Evolutionary conservation across 208 protist species (phyloP), one percentile per base, ranked within the genome.

Genomic region (Trypanosoma mega): DNA sequence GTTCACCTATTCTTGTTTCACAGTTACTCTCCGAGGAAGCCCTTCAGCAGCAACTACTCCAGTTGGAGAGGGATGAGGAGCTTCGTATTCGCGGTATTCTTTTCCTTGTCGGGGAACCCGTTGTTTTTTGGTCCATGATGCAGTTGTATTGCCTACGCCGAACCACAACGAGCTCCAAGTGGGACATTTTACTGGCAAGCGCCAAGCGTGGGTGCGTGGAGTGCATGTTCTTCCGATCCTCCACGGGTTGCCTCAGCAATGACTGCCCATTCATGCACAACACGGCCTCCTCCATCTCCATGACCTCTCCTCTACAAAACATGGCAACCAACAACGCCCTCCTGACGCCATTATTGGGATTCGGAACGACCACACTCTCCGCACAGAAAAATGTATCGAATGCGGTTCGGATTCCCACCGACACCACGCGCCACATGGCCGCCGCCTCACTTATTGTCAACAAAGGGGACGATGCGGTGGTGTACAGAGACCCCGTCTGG

Each of bases 81-180:
- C 24, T 75, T 34, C 69, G 69, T 23, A 62, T 63, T 27, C 56
- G 69, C 50, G 69, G 69, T 20, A 52, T 75, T 51, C 62, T 70
- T 12, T 75, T 64, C 29, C 44, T 75, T 16, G 63, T 75, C 6
- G 69, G 69, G 27, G 69, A 75, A 31, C 60, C 60, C 6, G 33
- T 30, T 33, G 62, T 75, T 21, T 75, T 75, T 39, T 75, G 69
- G 69, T 75, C 69, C 30, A 75, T 75, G 69, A 75, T 75, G 55
- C 69, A 64, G 33, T 16, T 61, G 20, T 75, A 68, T 50, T 48
- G 41, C 39, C 12, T 65, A 20, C 48, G 55, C 21, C 55, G 62
- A 30, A 75, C 69, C 23, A 75, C 69, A 27, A 64, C 54, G 21
- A 63, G 36, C 62, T 33, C 53, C 37, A 69, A 70, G 48, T 75